Base-by-base conservation (phyloP, 257 asterid genomes). In the Jacaranda mimosifolia region DNA sequence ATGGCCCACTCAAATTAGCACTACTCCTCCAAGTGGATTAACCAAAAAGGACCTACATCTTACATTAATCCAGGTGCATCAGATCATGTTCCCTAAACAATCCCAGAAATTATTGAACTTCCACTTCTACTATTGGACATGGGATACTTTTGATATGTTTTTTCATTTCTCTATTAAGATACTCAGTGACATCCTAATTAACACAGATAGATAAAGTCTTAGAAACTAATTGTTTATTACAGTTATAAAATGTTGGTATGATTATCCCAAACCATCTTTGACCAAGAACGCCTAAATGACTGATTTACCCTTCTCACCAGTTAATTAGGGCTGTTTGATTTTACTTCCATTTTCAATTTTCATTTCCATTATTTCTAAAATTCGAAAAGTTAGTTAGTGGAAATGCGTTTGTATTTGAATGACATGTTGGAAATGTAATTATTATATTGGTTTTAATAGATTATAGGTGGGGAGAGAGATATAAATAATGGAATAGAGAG, bases 41-140 rank as follows among this genome's bases (percentile, higher is more conserved):
- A 11, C 43, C 32, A 12, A 17, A 75, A 63, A n/a, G 32, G 19
- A 7, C 39, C 19, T 58, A 1, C 26, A 15, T 60, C 18, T 76
- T 40, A 9, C 32, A 62, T 46, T 57, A 36, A 45, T 48, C 58
- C 9, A 17, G 21, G 42, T 56, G 68, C 77, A 58, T 57, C 76
- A 72, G 80, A 82, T 82, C 82, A 66, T 82, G 85, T 77, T 60
- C 77, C 77, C 86, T 59, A 78, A 70, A 74, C 68, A 48, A 74
- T 39, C 78, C 68, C 81, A 43, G 21, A 46, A 45, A 63, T 74
- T 39, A 78, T 82, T 46, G 76, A 60, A 78, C 72, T 68, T 36
- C 83, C 86, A 82, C 81, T 62, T 74, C n/a, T 19, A 53, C 57
- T 75, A 32, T 35, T 52, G 55, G 46, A 73, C 32, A 59, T 18